Evolutionary conservation across 345 rosid genomes (phyloP).

Genomic region (Lepidium sativum): DNA sequence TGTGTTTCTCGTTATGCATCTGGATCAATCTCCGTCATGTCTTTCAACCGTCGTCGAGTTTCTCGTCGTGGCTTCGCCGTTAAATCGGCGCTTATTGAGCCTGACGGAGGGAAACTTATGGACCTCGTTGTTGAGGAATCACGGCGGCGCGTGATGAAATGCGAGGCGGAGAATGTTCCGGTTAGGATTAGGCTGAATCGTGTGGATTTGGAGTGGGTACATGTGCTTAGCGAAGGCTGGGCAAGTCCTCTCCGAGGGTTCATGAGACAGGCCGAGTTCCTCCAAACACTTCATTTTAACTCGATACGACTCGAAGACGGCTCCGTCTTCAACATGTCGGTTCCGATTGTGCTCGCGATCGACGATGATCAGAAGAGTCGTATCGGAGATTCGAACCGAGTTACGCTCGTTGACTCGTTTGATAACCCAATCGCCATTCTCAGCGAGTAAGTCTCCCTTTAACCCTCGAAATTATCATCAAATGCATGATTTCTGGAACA

Average conservation of each 20-base stretch:
- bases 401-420: conserved; percentile 65
- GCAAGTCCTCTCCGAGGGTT: conserved; percentile 85
- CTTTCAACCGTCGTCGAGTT: conserved; percentile 7
- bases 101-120: conserved; percentile 77
- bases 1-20: conserved; percentile 21
- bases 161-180: conserved; percentile 50
- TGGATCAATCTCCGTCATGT: neutral
- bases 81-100: conserved; percentile 56
- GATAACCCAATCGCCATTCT: conserved; percentile 61
- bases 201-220: conserved; percentile 84
- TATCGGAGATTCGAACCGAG: conserved; percentile 49
- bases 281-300: conserved; percentile 99
- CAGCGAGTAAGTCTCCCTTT: conserved; percentile 49
- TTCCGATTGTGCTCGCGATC: conserved; percentile 78
- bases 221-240: conserved; percentile 96
- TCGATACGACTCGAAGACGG: conserved; percentile 80
- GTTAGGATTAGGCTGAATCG: conserved; percentile 38
- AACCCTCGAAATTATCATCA: neutral
- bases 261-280: conserved; percentile 98
- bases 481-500: no score
- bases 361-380: conserved; percentile 62
- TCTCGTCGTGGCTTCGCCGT: no score
- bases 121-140: conserved; percentile 58
- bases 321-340: conserved; percentile 89
- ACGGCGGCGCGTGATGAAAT: conserved; percentile 37